These are phyloP conservation scores for Colletotrichum liriopes DNA, from an alignment of 2,329 filamentous ascomycete genomes.

Conservation along the genomic window DNA sequence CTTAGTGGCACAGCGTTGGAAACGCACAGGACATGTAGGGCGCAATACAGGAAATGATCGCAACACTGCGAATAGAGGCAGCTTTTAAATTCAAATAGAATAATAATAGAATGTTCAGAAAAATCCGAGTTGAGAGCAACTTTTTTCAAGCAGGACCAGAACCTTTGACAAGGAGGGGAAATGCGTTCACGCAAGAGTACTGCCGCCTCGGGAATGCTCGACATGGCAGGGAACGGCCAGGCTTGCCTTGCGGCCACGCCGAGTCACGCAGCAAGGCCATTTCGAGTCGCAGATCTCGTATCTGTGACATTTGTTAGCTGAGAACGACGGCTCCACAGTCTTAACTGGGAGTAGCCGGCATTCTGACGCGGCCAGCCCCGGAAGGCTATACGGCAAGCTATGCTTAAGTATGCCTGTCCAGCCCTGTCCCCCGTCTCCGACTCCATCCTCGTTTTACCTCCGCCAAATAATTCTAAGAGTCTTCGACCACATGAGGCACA, in stretches of 20 bases:
- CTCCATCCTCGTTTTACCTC: background rate
- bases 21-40: no score
- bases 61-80: background rate
- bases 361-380: conserved; percentile 6
- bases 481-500: background rate
- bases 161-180: background rate
- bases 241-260: conserved; percentile 4
- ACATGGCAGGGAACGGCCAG: background rate
- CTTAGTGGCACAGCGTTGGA: background rate
- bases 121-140: no score
- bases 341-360: conserved; percentile 1
- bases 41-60: background rate
- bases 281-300: conserved; percentile 8
- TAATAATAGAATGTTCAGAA: background rate
- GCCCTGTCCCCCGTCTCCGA: background rate
- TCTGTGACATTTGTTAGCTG: conserved; percentile 3
- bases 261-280: background rate
- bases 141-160: background rate
- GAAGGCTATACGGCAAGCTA: conserved; percentile 10
- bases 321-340: background rate
- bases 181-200: background rate
- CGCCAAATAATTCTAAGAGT: background rate
- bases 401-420: conserved; percentile 25
- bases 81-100: background rate
- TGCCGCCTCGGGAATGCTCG: background rate